Percentiles rank a stretch among this genome's conserved stretches.
These are phyloP conservation scores for Lophiostoma macrostomum DNA, from an alignment of 495 filamentous ascomycete species.

Conservation along the genomic window DNA sequence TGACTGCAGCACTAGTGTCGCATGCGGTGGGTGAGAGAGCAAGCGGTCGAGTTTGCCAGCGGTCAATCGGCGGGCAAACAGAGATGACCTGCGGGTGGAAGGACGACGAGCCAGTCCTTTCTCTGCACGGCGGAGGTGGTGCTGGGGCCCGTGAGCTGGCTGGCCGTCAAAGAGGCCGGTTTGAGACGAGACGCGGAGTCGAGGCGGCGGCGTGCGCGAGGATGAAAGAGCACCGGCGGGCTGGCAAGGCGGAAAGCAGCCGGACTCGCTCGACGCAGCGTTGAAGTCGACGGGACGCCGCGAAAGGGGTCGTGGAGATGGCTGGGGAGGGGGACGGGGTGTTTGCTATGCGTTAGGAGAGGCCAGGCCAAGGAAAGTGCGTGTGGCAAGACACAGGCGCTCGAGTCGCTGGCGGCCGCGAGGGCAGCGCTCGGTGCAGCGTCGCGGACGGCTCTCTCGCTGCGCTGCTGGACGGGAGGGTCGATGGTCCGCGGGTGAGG, in stretches of 20 bases:
- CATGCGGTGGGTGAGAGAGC: slow-evolving; percentile 27
- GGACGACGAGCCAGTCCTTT: slow-evolving; percentile 11
- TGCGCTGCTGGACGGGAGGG: not conserved
- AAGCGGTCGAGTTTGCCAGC: slow-evolving; percentile 6
- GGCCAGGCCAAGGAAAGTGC: slow-evolving; percentile 28
- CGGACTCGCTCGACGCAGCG: slow-evolving; percentile 9
- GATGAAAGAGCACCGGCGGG: slow-evolving; percentile 7
- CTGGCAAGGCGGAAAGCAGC: slow-evolving; percentile 9
- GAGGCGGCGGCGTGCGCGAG: slow-evolving; percentile 13
- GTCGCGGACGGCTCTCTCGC: not conserved
- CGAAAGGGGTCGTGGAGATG: slow-evolving; percentile 15
- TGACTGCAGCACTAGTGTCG: slow-evolving; percentile 29
- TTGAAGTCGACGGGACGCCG: not conserved
- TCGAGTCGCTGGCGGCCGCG: slow-evolving; percentile 5
- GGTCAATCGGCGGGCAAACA: slow-evolving; percentile 7
- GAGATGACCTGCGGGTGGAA: slow-evolving; percentile 9
- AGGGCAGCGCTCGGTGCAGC: not conserved
- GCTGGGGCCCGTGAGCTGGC: slow-evolving; percentile 3
- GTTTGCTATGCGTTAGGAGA: slow-evolving; percentile 30
- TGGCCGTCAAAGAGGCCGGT: slow-evolving; percentile 12
- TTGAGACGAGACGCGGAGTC: slow-evolving; percentile 12
- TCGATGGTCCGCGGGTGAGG: not conserved
- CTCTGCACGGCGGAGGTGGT: not conserved
- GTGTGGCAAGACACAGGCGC: slow-evolving; percentile 27
- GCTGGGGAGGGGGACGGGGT: slow-evolving; percentile 20